Evolutionary conservation across 2,329 filamentous ascomycete genomes (phyloP).

Genomic region (Colletotrichum truncatum): DNA sequence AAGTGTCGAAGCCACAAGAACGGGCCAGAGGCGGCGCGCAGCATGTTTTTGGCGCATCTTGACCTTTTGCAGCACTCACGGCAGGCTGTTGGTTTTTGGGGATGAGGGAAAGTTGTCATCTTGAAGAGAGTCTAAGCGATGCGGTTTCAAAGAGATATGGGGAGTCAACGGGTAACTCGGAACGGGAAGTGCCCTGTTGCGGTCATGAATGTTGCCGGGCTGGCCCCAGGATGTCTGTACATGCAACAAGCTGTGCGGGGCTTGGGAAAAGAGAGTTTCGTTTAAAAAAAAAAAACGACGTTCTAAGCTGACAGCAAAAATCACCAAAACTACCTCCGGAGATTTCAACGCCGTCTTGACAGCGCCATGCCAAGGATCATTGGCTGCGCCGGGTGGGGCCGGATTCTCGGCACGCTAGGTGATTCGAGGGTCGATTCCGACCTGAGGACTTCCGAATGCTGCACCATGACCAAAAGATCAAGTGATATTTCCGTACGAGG

Average conservation of each 20-base stretch:
- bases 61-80: background rate
- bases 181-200: background rate
- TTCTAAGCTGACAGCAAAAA: background rate
- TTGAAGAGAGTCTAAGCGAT: background rate
- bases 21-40: background rate
- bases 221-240: background rate
- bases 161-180: background rate
- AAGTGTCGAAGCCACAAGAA: background rate
- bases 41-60: conserved; percentile 14
- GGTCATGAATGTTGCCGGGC: background rate
- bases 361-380: background rate
- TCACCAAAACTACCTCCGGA: background rate
- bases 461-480: background rate
- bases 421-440: background rate
- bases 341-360: background rate
- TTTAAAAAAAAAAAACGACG: background rate
- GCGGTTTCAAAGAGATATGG: background rate
- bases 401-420: conserved; percentile 4
- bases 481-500: background rate
- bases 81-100: background rate
- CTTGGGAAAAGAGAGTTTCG: background rate
- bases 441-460: background rate
- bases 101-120: background rate
- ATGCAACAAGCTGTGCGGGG: conserved; percentile 8
- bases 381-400: conserved; percentile 7